phyloP scores from a whole-genome alignment of 192 early-diverging fungal species.

The Umbelopsis sp. region DNA sequence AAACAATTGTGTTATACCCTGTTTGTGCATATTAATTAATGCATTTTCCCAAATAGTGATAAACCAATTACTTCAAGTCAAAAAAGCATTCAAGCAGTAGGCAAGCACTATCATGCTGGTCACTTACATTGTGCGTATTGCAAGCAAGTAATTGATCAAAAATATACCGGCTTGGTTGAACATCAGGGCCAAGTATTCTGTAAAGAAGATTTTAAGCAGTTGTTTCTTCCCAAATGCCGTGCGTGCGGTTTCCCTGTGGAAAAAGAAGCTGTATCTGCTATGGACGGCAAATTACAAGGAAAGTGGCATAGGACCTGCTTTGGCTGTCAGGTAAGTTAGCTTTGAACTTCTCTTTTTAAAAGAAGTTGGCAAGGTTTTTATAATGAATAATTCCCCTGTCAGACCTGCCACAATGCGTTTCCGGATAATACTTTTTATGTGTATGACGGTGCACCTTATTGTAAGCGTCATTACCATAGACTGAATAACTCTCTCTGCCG shows the following conservation, averaged over 20 bases:
- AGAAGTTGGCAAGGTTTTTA: not conserved
- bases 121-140: conserved; percentile 72
- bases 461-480: conserved; percentile 82
- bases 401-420: conserved; percentile 66
- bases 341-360: not conserved
- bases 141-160: conserved; percentile 60
- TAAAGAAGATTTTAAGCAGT: conserved; percentile 63
- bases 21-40: not conserved
- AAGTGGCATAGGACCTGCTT: conserved; percentile 79
- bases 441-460: conserved; percentile 78
- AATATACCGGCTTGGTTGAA: conserved; percentile 31
- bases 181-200: conserved; percentile 72
- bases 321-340: conserved; percentile 54
- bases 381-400: not conserved
- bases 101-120: conserved; percentile 64
- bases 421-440: conserved; percentile 86
- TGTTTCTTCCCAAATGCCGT: conserved; percentile 71
- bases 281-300: conserved; percentile 66
- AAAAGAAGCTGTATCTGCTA: conserved; percentile 73
- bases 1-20: not conserved
- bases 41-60: conserved; percentile 25
- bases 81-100: conserved; percentile 62
- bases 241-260: conserved; percentile 64
- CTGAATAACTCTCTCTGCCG: conserved; percentile 82
- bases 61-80: conserved; percentile 29